Percentiles rank a stretch among this genome's conserved stretches.
Evolutionary conservation across 2,329 filamentous ascomycete species (phyloP).

Genomic region (Alternaria sp.): DNA sequence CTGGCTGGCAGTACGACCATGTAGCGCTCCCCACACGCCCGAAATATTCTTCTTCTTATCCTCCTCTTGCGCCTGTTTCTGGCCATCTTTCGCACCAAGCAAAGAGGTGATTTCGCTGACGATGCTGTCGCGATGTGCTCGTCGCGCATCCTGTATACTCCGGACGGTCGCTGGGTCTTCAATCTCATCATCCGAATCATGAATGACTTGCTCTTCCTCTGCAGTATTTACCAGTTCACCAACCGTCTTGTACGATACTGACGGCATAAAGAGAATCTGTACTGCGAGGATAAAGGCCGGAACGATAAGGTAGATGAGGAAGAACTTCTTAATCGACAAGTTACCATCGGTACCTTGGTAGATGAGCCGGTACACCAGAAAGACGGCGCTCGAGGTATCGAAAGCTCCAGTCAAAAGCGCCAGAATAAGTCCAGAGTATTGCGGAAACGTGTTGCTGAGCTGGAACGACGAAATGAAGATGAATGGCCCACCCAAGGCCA

Average conservation of each 20-base stretch:
- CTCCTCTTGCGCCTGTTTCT: conserved; percentile 70
- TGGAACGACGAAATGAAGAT: conserved; percentile 62
- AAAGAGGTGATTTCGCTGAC: conserved; percentile 77
- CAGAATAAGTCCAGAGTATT: conserved; percentile 59
- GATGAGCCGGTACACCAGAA: conserved; percentile 58
- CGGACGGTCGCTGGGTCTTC: conserved; percentile 58
- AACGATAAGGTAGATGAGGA: conserved; percentile 60
- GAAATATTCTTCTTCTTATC: conserved; percentile 73
- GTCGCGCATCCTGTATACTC: conserved; percentile 62
- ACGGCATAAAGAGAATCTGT: conserved; percentile 59
- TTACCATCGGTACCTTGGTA: conserved; percentile 55
- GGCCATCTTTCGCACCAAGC: conserved; percentile 70
- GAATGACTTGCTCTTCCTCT: conserved; percentile 60
- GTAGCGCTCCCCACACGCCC: conserved; percentile 87
- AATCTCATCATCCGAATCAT: conserved; percentile 65
- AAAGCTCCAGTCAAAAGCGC: conserved; percentile 62
- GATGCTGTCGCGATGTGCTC: conserved; percentile 67
- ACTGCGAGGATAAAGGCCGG: conserved; percentile 56
- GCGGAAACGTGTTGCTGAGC: conserved; percentile 61
- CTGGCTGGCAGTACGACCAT: conserved; percentile 71
- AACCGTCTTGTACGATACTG: conserved; percentile 63
- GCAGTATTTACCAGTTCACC: conserved; percentile 81
- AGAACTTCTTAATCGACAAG: conserved; percentile 60
- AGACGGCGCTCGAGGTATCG: conserved; percentile 60
- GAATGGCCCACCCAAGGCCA: conserved; percentile 61